phyloP scores from a whole-genome alignment of 176 grass and related monocot genomes.

The Eleusine indica region DNA sequence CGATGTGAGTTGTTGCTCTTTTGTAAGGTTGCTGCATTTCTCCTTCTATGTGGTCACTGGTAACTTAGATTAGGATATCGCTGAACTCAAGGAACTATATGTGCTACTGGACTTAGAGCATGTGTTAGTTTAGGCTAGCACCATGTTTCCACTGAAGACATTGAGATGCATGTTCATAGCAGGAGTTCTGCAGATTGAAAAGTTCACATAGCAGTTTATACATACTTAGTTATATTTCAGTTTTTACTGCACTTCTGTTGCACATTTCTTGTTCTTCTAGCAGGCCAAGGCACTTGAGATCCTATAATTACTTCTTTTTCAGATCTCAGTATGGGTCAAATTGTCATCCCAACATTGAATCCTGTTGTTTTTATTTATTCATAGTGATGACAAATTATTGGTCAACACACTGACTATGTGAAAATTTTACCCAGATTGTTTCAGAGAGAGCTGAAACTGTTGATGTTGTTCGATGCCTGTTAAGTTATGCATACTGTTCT shows the following conservation, averaged over 20 bases:
- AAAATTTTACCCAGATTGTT: slow-evolving; percentile 47
- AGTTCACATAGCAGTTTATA: background rate
- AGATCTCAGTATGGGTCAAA: background rate
- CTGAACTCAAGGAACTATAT: slow-evolving; percentile 9
- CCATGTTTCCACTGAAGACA: background rate
- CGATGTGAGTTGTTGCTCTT: slow-evolving; percentile 51
- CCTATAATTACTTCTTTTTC: slow-evolving; percentile 5
- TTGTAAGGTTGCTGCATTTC: background rate
- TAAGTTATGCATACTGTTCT: slow-evolving; percentile 71
- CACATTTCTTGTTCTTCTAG: background rate
- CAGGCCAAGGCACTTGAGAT: background rate
- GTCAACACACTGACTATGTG: slow-evolving; percentile 24
- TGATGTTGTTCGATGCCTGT: slow-evolving; percentile 76
- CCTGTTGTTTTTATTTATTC: background rate
- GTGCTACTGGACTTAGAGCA: background rate
- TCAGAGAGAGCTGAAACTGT: slow-evolving; percentile 70
- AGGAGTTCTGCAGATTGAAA: background rate
- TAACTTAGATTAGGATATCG: slow-evolving; percentile 14
- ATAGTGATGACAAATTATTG: slow-evolving; percentile 16
- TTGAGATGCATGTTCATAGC: background rate
- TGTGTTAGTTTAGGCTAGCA: background rate
- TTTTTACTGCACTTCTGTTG: too few relatives aligned
- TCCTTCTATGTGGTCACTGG: background rate
- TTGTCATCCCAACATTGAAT: slow-evolving; percentile 11
- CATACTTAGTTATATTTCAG: background rate